Base-by-base conservation (phyloP, 768 basidiomycete species). In the Trametes coccinea region DNA sequence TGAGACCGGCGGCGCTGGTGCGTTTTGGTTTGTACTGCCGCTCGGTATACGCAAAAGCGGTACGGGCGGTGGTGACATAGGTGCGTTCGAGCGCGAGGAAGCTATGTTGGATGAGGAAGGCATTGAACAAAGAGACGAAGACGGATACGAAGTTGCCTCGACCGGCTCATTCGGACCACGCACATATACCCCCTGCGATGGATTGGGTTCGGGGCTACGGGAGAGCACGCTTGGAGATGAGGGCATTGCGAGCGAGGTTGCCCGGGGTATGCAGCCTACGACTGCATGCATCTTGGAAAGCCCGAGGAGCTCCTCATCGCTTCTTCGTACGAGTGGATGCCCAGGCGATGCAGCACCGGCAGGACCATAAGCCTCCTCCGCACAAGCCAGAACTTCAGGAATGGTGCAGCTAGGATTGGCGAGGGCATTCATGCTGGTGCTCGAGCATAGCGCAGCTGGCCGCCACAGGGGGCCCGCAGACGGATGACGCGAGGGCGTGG, bases 381-480 rank as follows among this genome's bases (percentile, higher is more conserved):
- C 34, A 37, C 34, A 11, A 37, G 34, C 11, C 6, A 37, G 34
- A 37, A 11, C 34, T 37, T 5, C 34, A 37, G 34, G 11, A 11
- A 46, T 46, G 45, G 5, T 46, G 45, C 7, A 39, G 29, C 30
- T 34, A 53, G 60, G n/a, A 17, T 27, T 58, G 50, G 13, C 37
- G 44, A 58, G 39, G 37, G 46, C 40, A 55, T 53, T 48, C 51
- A 48, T 53, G 46, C 56, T 58, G 16, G 51, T 57, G 45, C 51
- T 53, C n/a, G 45, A 43, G 55, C 45, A 56, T 37, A 45, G 54
- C 48, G 31, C 22, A 51, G 41, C n/a, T 6, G 53, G 17, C 50
- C 43, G 31, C 53, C 53, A 50, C 44, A 52, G 61, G 60, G 46
- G 52, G 43, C 45, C 53, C 16, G 60, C 53, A 51, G 55, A 43